phyloP scores from a whole-genome alignment of 2,329 filamentous ascomycete genomes.

The Aspergillus pseudotamarii region DNA sequence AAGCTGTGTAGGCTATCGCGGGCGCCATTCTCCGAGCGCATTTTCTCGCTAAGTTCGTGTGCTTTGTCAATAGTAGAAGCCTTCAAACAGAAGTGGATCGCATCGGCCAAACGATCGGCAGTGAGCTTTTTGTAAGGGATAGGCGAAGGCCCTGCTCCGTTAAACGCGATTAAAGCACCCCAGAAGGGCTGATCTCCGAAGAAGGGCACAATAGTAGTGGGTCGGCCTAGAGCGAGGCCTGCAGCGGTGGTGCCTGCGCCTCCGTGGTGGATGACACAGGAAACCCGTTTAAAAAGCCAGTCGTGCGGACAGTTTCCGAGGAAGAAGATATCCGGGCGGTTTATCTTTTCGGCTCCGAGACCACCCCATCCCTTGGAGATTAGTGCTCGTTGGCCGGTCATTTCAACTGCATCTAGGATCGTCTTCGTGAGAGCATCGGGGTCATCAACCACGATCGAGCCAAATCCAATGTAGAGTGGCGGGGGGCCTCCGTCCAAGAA shows the following conservation, averaged over 20 bases:
- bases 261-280: conserved; percentile 80
- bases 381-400: conserved; percentile 70
- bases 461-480: conserved; percentile 79
- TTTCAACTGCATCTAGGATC: conserved; percentile 70
- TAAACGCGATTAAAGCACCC: conserved; percentile 73
- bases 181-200: conserved; percentile 82
- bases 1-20: conserved; percentile 67
- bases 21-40: conserved; percentile 65
- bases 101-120: conserved; percentile 64
- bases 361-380: conserved; percentile 87
- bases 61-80: conserved; percentile 61
- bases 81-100: conserved; percentile 62
- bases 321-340: conserved; percentile 73
- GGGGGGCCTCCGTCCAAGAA: conserved; percentile 70
- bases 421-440: conserved; percentile 69
- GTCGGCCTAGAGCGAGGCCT: conserved; percentile 74
- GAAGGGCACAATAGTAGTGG: conserved; percentile 81
- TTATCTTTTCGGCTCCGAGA: conserved; percentile 68
- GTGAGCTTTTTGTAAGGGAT: conserved; percentile 69
- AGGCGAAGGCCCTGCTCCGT: conserved; percentile 70
- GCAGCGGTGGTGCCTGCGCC: conserved; percentile 83
- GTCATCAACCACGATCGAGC: conserved; percentile 76
- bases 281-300: conserved; percentile 80
- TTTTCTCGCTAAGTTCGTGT: conserved; percentile 61
- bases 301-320: conserved; percentile 83